Base-by-base conservation (phyloP, 2,329 filamentous ascomycete genomes). In the Leptographium wingfieldii region DNA sequence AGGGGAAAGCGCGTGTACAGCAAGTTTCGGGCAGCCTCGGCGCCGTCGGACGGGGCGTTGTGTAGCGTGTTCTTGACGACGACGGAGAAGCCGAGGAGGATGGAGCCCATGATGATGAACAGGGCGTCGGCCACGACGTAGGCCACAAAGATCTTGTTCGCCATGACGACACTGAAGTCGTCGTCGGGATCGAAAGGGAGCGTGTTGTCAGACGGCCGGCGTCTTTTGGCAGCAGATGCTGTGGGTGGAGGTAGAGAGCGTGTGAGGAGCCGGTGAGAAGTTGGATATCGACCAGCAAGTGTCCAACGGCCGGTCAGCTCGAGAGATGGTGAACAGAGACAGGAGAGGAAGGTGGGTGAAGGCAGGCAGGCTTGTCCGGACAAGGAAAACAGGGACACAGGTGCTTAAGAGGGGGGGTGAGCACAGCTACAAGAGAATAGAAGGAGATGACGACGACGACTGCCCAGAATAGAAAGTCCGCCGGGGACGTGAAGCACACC, bases 51-150 rank as follows among this genome's bases (percentile, higher is more conserved):
- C 38, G 79, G 73, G 14, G 64, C 56, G 63, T 78, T 68, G 68
- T 73, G 71, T 69, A 74, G 72, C 60, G 73, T 71, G 62, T 74
- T 77, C 66, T 73, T 72, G 64, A 80, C 78, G 66, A 82, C 73
- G 69, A 83, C 68, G 58, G 75, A 78, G 70, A 83, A 83, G 60
- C 74, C 79, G 62, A 84, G 70, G 68, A 80, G 76, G 67, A 83
- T 70, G 65, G 77, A 74, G 59, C 81, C 81, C 62, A 79, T 78
- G 59, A 72, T 67, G 64, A 79, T 74, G 69, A 83, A 83, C 65
- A 83, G 69, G 60, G 73, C 63, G 68, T 81, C 78, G 67, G 73
- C 70, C 64, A 69, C 70, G 64, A 80, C 67, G 61, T 80, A 79
- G 65, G 77, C 71, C 64, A 76, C 65, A 62, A 81, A 75, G 63